Conservation (phyloP, 208 protist species). For the Crithidia fasciculata region DNA sequence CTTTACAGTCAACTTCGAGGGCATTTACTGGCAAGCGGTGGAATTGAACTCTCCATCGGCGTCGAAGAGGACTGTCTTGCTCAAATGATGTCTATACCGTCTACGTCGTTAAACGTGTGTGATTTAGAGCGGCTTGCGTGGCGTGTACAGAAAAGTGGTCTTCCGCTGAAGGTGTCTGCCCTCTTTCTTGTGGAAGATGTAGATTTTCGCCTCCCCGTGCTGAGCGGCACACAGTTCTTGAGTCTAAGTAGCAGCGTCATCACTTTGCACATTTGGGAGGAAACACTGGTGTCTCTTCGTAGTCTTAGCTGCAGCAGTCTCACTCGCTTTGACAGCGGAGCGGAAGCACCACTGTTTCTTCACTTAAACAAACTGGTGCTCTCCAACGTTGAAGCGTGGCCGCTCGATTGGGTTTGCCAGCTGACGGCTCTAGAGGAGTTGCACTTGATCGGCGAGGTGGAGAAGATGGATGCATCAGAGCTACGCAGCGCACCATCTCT, state of each 20-base stretch:
- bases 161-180: not conserved
- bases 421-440: not conserved
- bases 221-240: not conserved
- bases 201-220: not conserved
- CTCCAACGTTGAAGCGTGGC: not conserved
- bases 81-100: not conserved
- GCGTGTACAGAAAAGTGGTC: not conserved
- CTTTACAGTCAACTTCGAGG: constrained; percentile 11
- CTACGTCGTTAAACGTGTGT: not conserved
- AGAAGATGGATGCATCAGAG: not conserved
- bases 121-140: not conserved
- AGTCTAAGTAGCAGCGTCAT: not conserved
- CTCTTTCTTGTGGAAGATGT: not conserved
- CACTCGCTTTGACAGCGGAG: not conserved
- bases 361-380: not conserved
- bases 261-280: not conserved
- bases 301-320: not conserved
- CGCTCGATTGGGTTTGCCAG: not conserved
- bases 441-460: not conserved
- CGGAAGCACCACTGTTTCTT: not conserved
- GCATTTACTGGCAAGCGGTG: not conserved
- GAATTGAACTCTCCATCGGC: not conserved
- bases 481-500: not conserved
- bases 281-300: not conserved
- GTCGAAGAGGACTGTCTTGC: not conserved